Percentiles rank a stretch among this genome's conserved stretches.
Evolutionary conservation across 768 basidiomycete genomes (phyloP).

Genomic region (Porphyrellus cyaneotinctus): DNA sequence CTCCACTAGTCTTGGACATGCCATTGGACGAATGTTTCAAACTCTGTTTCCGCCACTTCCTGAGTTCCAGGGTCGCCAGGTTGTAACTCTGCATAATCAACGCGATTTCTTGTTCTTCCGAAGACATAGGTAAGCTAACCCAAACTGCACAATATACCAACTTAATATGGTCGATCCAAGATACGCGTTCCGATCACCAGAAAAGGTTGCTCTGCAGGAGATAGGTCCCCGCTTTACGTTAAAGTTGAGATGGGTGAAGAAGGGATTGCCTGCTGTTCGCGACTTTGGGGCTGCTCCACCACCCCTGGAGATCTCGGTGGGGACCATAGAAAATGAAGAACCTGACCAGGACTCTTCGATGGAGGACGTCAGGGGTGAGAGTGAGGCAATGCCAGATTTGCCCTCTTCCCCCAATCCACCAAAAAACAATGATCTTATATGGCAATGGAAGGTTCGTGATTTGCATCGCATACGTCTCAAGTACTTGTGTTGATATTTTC

Average conservation of each 20-base stretch:
- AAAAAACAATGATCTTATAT: constrained; percentile 74
- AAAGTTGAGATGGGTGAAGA: constrained; percentile 85
- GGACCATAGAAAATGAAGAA: constrained; percentile 29
- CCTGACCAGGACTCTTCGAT: constrained; percentile 11
- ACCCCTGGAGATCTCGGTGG: constrained; percentile 51
- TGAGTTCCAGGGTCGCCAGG: constrained; percentile 94
- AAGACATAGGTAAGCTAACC: constrained; percentile 70
- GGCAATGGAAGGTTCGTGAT: constrained; percentile 82
- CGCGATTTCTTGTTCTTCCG: constrained; percentile 98
- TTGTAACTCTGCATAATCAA: constrained; percentile 95
- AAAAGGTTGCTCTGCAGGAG: constrained; percentile 91
- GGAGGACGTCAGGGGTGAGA: constrained; percentile 13
- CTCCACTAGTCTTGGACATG: constrained; percentile 88
- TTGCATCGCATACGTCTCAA: neutral
- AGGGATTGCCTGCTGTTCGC: constrained; percentile 80
- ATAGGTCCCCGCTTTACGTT: constrained; percentile 97
- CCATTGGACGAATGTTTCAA: constrained; percentile 93
- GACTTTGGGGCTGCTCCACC: constrained; percentile 61
- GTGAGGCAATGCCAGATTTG: constrained; percentile 15
- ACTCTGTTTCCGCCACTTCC: constrained; percentile 93
- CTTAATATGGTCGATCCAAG: constrained; percentile 37
- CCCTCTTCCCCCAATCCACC: constrained; percentile 41
- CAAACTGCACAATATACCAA: neutral
- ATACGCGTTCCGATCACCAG: constrained; percentile 88
- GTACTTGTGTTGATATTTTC: neutral